Evolutionary conservation across 257 asterid genomes (phyloP).

Genomic region (Solanum sitiens): DNA sequence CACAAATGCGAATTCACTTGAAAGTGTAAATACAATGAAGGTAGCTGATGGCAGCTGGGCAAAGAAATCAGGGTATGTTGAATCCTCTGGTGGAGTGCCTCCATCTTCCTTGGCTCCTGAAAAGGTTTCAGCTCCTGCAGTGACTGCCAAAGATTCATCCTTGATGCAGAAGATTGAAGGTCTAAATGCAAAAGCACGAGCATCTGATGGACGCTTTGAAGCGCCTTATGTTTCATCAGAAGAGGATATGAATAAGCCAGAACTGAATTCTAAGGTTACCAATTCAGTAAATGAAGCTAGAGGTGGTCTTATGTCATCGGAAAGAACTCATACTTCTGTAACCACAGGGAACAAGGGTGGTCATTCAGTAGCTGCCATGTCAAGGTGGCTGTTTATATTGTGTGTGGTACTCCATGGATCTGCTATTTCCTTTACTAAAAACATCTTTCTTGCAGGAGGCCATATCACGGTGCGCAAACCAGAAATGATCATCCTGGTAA

Average conservation of each 20-base stretch:
- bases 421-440: constrained; percentile 5
- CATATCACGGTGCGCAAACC: constrained; percentile 38
- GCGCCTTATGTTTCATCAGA: constrained; percentile 16
- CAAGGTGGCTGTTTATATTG: constrained; percentile 34
- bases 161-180: constrained; percentile 76
- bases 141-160: constrained; percentile 33
- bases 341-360: constrained; percentile 25
- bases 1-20: constrained; percentile 22
- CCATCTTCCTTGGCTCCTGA: constrained; percentile 19
- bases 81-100: constrained; percentile 25
- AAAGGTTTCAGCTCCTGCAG: constrained; percentile 25
- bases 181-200: constrained; percentile 70
- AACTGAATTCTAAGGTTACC: constrained; percentile 17
- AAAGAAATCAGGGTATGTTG: constrained; percentile 21
- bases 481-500: constrained; percentile 44
- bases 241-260: constrained; percentile 30
- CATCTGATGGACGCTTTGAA: constrained; percentile 49
- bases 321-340: constrained; percentile 20
- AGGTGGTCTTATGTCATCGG: constrained; percentile 14
- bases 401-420: neutral
- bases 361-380: constrained; percentile 27
- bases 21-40: constrained; percentile 22
- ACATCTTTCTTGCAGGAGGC: constrained; percentile 35
- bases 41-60: constrained; percentile 27
- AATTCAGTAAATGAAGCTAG: constrained; percentile 19